A percentile compares a stretch with the other conserved stretches of the same genome.
These are phyloP conservation scores for Graphium sp. DNA, from an alignment of 2,329 filamentous ascomycete genomes.

Conservation along the genomic window DNA sequence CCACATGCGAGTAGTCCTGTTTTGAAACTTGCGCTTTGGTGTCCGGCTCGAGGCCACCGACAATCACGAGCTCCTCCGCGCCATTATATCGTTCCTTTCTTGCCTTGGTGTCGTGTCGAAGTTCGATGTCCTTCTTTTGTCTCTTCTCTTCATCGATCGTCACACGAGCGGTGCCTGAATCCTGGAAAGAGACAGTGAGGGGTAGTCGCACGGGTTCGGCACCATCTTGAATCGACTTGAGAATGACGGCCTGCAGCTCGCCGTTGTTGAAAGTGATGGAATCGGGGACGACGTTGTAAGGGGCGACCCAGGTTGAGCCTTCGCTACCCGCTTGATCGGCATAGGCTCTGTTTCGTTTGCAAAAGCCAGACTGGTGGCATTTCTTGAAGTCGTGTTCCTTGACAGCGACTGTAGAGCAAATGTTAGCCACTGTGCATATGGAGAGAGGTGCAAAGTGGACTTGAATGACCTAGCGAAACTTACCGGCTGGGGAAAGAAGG, in stretches of 20 bases:
- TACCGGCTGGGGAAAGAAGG: slow-evolving; percentile 5
- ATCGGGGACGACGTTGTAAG: slow-evolving; percentile 59
- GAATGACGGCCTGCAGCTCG: slow-evolving; percentile 60
- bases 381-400: slow-evolving; percentile 98
- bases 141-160: slow-evolving; percentile 84
- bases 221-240: slow-evolving; percentile 53
- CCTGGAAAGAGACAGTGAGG: slow-evolving; percentile 71
- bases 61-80: slow-evolving; percentile 69
- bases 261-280: slow-evolving; percentile 66
- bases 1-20: slow-evolving; percentile 50
- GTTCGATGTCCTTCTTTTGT: slow-evolving; percentile 72
- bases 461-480: background rate
- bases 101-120: slow-evolving; percentile 68
- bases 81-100: slow-evolving; percentile 94
- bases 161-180: slow-evolving; percentile 76
- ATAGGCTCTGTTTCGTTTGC: slow-evolving; percentile 81
- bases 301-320: slow-evolving; percentile 56
- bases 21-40: slow-evolving; percentile 51
- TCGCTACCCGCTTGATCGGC: slow-evolving; percentile 58
- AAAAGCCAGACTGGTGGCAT: slow-evolving; percentile 91
- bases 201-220: slow-evolving; percentile 63
- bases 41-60: slow-evolving; percentile 63
- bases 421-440: slow-evolving; percentile 1
- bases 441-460: background rate
- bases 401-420: slow-evolving; percentile 45